A percentile compares a stretch with the other conserved stretches of the same genome.
Evolutionary conservation across 2,329 filamentous ascomycete genomes (phyloP).

Genomic region (Gnomoniopsis sp.): DNA sequence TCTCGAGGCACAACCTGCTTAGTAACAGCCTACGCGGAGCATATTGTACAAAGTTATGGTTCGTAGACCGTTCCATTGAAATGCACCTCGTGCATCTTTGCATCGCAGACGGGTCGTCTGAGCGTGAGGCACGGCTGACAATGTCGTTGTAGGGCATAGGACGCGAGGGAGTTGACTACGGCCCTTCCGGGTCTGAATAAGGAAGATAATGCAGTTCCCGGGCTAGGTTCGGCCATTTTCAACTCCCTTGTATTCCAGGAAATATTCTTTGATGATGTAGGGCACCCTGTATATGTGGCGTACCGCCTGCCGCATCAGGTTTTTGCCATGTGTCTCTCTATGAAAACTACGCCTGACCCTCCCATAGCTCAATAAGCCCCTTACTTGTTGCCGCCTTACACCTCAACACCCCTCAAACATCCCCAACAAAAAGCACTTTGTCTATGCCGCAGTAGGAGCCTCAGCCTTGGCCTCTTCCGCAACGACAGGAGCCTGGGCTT

Average conservation of each 20-base stretch:
- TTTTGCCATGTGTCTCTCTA: not conserved
- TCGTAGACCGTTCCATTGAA: too few relatives aligned
- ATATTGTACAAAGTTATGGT: not conserved
- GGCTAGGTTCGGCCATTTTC: not conserved
- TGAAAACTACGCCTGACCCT: not conserved
- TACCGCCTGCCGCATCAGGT: not conserved
- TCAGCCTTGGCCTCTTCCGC: slow-evolving; percentile 33
- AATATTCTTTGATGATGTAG: not conserved
- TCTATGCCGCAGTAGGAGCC: slow-evolving; percentile 32
- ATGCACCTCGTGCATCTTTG: too few relatives aligned
- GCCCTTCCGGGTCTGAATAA: not conserved
- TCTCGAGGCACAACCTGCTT: too few relatives aligned
- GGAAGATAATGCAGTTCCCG: slow-evolving; percentile 1
- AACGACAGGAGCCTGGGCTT: slow-evolving; percentile 25
- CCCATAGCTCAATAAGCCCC: not conserved
- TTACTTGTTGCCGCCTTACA: not conserved
- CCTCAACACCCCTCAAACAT: not conserved
- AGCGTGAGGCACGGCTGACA: too few relatives aligned
- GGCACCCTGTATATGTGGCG: not conserved
- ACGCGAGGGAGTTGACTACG: not conserved
- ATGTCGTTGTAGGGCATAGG: not conserved
- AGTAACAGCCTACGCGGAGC: not conserved
- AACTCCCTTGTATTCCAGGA: not conserved
- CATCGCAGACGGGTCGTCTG: too few relatives aligned
- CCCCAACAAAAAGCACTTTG: slow-evolving; percentile 21